These are phyloP conservation scores for Posidonia oceanica DNA, from an alignment of 116 monocot species.

Conservation along the genomic window DNA sequence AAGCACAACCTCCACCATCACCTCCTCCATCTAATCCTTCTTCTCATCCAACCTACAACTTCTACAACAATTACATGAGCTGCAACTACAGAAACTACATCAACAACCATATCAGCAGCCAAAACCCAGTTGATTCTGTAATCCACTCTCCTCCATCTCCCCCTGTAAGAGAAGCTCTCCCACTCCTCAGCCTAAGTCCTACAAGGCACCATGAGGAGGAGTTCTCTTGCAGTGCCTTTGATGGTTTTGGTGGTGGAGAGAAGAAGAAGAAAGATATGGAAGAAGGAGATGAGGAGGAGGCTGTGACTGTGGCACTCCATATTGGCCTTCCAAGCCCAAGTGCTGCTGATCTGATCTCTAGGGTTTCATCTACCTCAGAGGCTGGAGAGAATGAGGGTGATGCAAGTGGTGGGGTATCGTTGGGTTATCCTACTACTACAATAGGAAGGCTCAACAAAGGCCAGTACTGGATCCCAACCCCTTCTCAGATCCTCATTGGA, in stretches of 20 bases:
- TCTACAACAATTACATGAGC: constrained; percentile 23
- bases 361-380: constrained; percentile 21
- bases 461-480: constrained; percentile 82
- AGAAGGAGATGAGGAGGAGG: constrained; percentile 10
- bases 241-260: background rate
- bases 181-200: constrained; percentile 53
- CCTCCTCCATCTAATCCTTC: constrained; percentile 11
- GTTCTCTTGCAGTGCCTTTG: constrained; percentile 16
- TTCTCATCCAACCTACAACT: constrained; percentile 17
- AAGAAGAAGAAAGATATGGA: background rate
- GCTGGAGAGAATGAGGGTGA: constrained; percentile 10
- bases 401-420: constrained; percentile 4
- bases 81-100: constrained; percentile 16
- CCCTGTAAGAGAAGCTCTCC: constrained; percentile 64
- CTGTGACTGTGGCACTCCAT: constrained; percentile 58
- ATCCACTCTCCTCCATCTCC: constrained; percentile 18
- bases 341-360: constrained; percentile 56
- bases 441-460: constrained; percentile 71
- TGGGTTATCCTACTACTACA: constrained; percentile 21
- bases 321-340: constrained; percentile 59
- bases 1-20: constrained; percentile 3
- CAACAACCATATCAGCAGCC: background rate
- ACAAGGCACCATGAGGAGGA: constrained; percentile 3
- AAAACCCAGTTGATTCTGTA: background rate
- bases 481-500: constrained; percentile 79